Percentiles rank a stretch among this genome's conserved stretches.
phyloP scores from a whole-genome alignment of 805 yeast species.

The Candida nanaspora region DNA sequence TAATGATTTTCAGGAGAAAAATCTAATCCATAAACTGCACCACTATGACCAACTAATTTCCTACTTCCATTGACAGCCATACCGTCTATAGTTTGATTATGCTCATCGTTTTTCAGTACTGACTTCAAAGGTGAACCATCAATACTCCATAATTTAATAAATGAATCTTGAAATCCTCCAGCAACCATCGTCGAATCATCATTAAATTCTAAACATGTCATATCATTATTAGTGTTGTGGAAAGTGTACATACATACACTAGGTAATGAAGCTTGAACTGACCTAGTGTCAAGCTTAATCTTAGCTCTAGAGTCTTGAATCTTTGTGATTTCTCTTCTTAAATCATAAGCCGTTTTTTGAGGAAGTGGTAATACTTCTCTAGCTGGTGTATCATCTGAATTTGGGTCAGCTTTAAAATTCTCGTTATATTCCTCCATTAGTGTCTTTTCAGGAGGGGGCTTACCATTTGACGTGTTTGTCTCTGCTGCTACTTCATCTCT shows the following conservation, averaged over 20 bases:
- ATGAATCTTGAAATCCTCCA: constrained; percentile 91
- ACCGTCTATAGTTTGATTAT: constrained; percentile 29
- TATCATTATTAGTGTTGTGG: constrained; percentile 86
- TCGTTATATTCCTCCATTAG: constrained; percentile 63
- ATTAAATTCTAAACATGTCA: constrained; percentile 83
- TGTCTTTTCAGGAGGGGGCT: constrained; percentile 23
- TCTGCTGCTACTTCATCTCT: constrained; percentile 51
- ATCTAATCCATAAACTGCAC: constrained; percentile 84
- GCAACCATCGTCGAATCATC: constrained; percentile 83
- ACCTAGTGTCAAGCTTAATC: constrained; percentile 58
- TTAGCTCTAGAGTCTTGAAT: constrained; percentile 79
- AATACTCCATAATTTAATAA: constrained; percentile 84
- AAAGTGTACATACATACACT: constrained; percentile 97
- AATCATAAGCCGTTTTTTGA: constrained; percentile 67
- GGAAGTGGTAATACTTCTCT: constrained; percentile 82
- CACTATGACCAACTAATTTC: constrained; percentile 83
- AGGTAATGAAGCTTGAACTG: constrained; percentile 76
- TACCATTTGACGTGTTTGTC: constrained; percentile 8
- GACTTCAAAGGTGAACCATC: constrained; percentile 82
- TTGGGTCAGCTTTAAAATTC: constrained; percentile 43
- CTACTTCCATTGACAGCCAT: constrained; percentile 27
- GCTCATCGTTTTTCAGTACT: constrained; percentile 46
- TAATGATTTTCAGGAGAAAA: constrained; percentile 88
- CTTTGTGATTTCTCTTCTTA: constrained; percentile 68
- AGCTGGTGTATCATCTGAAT: constrained; percentile 60